Evolutionary conservation across 108 stramenopile genomes (phyloP), one percentile per base, ranked within the genome.

Genomic region (Nitzschia putrida): DNA sequence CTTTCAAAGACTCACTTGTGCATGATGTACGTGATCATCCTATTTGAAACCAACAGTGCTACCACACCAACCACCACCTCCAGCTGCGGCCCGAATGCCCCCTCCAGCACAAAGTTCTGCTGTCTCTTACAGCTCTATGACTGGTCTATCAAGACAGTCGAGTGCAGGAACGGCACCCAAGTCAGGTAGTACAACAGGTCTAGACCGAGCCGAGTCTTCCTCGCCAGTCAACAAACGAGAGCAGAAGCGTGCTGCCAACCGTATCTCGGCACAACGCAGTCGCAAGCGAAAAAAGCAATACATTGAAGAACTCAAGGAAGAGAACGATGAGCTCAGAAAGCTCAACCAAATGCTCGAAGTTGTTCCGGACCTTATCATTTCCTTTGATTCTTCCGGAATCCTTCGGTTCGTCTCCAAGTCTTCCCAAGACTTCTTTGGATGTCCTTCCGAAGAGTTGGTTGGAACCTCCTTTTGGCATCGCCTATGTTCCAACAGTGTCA

Each of bases 261-360:
- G 92, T 24, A 84, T 86, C 14, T 95, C 94, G 8, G 96, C 96
- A 0, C 96, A 97, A 63, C 85, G 95, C 7, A 89, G 88, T 68
- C 88, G 96, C 18, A 94, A 95, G 66, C 88, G 96, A 37, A 97
- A 97, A 83, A 97, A 97, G 79, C 86, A 90, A 63, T 90, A 86
- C 57, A 91, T 97, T 61, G 96, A 97, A 66, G 94, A 97, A 66
- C 84, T 97, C 55, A 91, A 88, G 79, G 89, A 88, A 53, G 89
- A 93, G 64, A 94, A 94, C 60, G 76, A 77, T 44, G 89, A 87
- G 14, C 72, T 94, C 18, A 73, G 89, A 61, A 77, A 89, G 18
- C 91, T 91, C 70, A 89, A 89, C 43, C 87, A 88, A 64, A 94
- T 94, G 37, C 81, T 94, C 7, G 73, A 79, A 18, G 80, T 84